Evolutionary conservation across 108 stramenopile genomes (phyloP), one percentile per base, ranked within the genome.

Genomic region (Pseudonitzschia multiseries): DNA sequence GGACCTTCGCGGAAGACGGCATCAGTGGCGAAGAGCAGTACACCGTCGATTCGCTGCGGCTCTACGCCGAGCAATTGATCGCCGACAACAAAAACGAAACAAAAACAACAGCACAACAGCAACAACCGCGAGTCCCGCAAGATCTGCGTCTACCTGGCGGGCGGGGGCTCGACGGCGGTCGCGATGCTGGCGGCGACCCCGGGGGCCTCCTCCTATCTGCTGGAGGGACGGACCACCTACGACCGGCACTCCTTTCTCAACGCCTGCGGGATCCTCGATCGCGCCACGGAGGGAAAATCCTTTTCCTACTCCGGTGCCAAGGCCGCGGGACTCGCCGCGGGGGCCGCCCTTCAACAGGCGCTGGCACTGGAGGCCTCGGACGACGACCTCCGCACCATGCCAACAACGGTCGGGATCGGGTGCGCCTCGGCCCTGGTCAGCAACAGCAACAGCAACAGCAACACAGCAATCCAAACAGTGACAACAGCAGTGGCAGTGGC

Each of bases 171-270:
- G 8, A 43, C 71, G 57, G 77, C 91, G 21, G 62, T 89, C 41
- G 84, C 89, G 14, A 74, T 86, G 20, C 77, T 94, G 67, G 81
- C 89, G 0, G 83, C 90, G 18, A 90, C 83, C 1, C 77, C 89
- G 1, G 89, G 90, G 24, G 93, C 93, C 52, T 92, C 90, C 31
- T 74, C 77, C 0, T 21, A 89, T 15, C 62, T 94, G 12, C 40
- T 91, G 60, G 89, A 94, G 63, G 85, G 86, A 12, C 69, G 81
- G 31, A 76, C 90, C 0, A 69, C 81, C 6, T 91, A 94, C 31
- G 89, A 91, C 80, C 84, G 90, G 20, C 59, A 59, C 29, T 87
- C 89, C 5, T 94, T 84, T 79, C 83, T 77, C 13, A 69, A 28
- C 26, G 57, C 57, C 21, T 59, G 57, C 14, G 29, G 15, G 0